Conservation (phyloP, 169 alveolate genomes). For the Plasmodium vivax region DNA sequence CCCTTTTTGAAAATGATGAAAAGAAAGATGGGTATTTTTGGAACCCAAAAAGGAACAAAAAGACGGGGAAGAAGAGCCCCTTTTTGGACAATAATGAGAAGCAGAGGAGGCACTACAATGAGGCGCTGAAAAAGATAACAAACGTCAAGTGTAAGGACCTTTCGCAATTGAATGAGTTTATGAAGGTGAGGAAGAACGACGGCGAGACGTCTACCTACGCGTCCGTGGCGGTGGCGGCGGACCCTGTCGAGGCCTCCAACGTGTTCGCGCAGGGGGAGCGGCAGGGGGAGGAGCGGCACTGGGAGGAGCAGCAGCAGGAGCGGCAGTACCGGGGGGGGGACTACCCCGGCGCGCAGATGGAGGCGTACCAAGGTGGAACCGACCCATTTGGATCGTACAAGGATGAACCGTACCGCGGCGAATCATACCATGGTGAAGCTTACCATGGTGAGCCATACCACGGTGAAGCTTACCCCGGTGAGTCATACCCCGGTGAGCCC, state of each 20-base stretch:
- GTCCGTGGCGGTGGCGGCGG: neutral
- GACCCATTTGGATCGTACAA: no score
- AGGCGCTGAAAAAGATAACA: conserved; percentile 26
- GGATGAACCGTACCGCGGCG: no score
- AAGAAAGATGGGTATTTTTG: conserved; percentile 38
- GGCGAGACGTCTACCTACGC: neutral
- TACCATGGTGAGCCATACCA: neutral
- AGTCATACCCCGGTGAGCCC: neutral
- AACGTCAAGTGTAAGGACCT: neutral
- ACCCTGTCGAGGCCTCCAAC: neutral
- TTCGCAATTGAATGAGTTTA: neutral
- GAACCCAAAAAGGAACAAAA: conserved; percentile 30
- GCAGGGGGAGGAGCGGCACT: neutral
- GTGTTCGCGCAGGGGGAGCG: neutral
- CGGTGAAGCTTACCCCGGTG: no score
- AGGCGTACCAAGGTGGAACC: neutral
- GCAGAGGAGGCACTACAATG: conserved; percentile 36
- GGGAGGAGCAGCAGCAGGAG: no score
- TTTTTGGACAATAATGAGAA: conserved; percentile 18
- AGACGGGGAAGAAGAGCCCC: conserved; percentile 1
- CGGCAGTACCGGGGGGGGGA: no score
- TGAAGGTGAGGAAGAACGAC: neutral
- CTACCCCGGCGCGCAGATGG: neutral
- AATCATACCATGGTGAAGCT: neutral
- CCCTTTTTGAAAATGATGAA: conserved; percentile 68